Evolutionary conservation across 176 grass and related monocot genomes (phyloP), one percentile per base, ranked within the genome.

Genomic region (Cenchrus purpureus): DNA sequence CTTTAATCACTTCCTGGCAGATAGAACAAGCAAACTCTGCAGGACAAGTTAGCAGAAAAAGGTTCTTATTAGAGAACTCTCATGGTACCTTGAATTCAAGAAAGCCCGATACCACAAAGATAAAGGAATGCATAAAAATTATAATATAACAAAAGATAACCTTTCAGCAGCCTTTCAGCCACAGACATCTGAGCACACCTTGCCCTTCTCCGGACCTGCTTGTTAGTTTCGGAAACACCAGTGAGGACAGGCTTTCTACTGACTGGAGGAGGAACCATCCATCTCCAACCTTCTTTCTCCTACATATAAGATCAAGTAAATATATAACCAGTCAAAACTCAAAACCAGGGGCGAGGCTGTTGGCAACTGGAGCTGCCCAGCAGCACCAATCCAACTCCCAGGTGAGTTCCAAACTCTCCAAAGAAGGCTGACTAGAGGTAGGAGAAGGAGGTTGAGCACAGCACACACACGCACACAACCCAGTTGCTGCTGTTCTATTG

Each of bases 21-120:
- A 99, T 74, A 19, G 79, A 81, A 31, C 97, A 99, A 3, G 90
- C 80, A 92, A 99, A 96, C 71, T 89, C 97, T 99, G 88, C 32
- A 95, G 37, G 1, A 54, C 50, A 43, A 83, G 57, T 3, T 10
- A 58, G 49, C 25, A 82, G 73, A 40, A 71, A 72, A 51, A 0
- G 31, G 22, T 51, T n/a, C 51, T 80, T 58, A 51, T 80, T 58
- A 51, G 14, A 56, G 29, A 74, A 61, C n/a, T 29, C 22, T 57
- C 55, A 6, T 3, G 20, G 20, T 60, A 10, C 20, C 6, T 73
- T 51, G n/a, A 29, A 73, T 72, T 72, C 20, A 80, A 9, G 57
- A 42, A 77, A 71, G 16, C 22, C 15, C 50, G 6, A 50, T 50
- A 40, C 37, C 37, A 40, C 37, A 40, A 4, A 40, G 37, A 40